Evolutionary conservation across 495 filamentous ascomycete species (phyloP).

Genomic region (Tuber microsphaerosporum): DNA sequence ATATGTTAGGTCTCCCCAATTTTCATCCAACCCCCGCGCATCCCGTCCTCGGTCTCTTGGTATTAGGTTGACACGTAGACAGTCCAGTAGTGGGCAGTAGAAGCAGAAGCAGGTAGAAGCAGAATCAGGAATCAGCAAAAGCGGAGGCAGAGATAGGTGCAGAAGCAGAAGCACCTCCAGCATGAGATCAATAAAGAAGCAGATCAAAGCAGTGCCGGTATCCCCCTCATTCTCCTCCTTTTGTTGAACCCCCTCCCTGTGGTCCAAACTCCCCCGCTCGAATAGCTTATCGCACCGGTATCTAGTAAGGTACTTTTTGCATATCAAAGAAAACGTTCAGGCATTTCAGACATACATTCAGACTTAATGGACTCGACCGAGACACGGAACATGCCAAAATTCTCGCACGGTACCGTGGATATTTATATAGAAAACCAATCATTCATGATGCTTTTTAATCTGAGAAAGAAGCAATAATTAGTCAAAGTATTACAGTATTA

Average conservation of each 20-base stretch:
- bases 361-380: background rate
- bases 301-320: conserved; percentile 14
- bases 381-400: background rate
- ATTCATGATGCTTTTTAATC: background rate
- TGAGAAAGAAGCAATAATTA: background rate
- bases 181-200: conserved; percentile 5
- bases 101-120: background rate
- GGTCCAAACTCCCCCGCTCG: conserved; percentile 9
- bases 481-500: background rate
- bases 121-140: background rate
- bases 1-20: conserved; percentile 1
- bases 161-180: conserved; percentile 3
- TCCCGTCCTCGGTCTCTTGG: background rate
- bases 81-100: conserved; percentile 13
- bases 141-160: background rate
- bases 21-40: background rate
- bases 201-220: conserved; percentile 19
- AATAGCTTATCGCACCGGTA: conserved; percentile 13
- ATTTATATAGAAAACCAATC: background rate
- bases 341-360: background rate
- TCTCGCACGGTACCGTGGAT: background rate
- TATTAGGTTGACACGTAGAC: conserved; percentile 32
- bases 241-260: background rate
- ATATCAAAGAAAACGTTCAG: conserved; percentile 7
- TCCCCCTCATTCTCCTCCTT: background rate